Evolutionary conservation across 2,329 filamentous ascomycete species (phyloP).

Genomic region (Hymenoscyphus albidus): DNA sequence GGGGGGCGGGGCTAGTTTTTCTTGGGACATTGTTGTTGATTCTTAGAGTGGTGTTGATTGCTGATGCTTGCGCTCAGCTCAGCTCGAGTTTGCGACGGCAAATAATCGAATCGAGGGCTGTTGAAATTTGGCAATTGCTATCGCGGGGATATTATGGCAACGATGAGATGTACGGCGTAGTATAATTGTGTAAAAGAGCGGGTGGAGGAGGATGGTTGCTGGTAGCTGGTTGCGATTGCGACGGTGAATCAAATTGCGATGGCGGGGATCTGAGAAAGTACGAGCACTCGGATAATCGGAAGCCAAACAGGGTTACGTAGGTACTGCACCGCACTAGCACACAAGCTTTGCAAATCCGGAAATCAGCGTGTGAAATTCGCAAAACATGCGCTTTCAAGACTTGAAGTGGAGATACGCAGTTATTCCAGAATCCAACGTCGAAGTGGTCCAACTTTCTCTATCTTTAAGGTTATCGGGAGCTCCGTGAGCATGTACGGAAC

Average conservation of each 20-base stretch:
- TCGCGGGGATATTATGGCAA: neutral
- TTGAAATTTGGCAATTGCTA: neutral
- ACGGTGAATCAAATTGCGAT: neutral
- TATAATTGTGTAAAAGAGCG: neutral
- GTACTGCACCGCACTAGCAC: neutral
- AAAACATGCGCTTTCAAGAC: neutral
- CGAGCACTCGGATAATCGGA: neutral
- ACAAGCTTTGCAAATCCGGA: neutral
- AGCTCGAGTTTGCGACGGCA: neutral
- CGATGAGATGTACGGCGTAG: neutral
- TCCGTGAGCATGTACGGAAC: neutral
- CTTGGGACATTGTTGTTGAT: slow-evolving; percentile 16
- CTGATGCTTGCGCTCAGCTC: neutral
- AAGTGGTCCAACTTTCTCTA: neutral
- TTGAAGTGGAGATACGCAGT: neutral
- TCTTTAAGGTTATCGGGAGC: neutral
- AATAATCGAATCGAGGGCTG: neutral
- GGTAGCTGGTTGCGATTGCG: neutral
- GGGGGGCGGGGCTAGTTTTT: slow-evolving; percentile 14
- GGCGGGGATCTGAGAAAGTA: neutral
- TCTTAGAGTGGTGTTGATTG: slow-evolving; percentile 3
- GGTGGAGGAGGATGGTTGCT: neutral
- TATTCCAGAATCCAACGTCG: neutral
- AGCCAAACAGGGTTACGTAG: neutral
- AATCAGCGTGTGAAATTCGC: neutral